Percentiles rank a stretch among this genome's conserved stretches.
These are phyloP conservation scores for Sporothrix phasma DNA, from an alignment of 2,329 filamentous ascomycete genomes.

Conservation along the genomic window DNA sequence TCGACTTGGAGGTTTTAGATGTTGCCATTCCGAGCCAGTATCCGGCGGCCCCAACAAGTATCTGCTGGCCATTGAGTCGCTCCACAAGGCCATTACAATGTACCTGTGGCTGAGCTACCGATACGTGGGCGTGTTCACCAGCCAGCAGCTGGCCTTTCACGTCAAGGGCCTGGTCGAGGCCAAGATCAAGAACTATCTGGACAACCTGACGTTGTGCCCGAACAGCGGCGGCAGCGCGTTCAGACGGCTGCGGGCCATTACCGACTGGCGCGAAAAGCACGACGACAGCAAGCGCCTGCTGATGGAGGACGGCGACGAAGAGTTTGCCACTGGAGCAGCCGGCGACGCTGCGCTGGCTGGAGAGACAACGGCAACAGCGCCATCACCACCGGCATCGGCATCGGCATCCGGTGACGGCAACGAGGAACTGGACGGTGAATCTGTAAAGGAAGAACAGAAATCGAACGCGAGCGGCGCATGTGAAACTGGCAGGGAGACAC, in stretches of 20 bases:
- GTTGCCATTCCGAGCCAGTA: constrained; percentile 34
- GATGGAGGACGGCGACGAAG: neutral
- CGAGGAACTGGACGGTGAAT: no score
- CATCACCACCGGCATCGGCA: no score
- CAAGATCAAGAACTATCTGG: constrained; percentile 56
- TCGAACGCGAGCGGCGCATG: no score
- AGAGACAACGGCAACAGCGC: no score
- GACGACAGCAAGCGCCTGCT: neutral
- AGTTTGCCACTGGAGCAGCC: no score
- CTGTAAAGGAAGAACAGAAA: no score
- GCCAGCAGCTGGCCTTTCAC: constrained; percentile 65
- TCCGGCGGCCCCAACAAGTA: constrained; percentile 39
- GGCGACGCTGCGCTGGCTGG: no score
- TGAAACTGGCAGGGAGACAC: no score
- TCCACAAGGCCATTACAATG: constrained; percentile 74
- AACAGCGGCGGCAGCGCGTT: constrained; percentile 22
- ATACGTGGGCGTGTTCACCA: constrained; percentile 69
- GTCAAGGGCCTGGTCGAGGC: constrained; percentile 69
- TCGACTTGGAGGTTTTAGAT: constrained; percentile 69
- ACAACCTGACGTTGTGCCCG: constrained; percentile 41
- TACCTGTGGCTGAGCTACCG: constrained; percentile 94
- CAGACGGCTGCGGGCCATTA: constrained; percentile 16
- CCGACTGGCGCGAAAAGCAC: constrained; percentile 16
- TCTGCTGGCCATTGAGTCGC: constrained; percentile 57
- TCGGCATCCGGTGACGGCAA: no score